Percentiles rank a stretch among this genome's conserved stretches.
Conservation (phyloP, 2,329 filamentous ascomycete genomes). For the Pezizomycotina sp. region DNA sequence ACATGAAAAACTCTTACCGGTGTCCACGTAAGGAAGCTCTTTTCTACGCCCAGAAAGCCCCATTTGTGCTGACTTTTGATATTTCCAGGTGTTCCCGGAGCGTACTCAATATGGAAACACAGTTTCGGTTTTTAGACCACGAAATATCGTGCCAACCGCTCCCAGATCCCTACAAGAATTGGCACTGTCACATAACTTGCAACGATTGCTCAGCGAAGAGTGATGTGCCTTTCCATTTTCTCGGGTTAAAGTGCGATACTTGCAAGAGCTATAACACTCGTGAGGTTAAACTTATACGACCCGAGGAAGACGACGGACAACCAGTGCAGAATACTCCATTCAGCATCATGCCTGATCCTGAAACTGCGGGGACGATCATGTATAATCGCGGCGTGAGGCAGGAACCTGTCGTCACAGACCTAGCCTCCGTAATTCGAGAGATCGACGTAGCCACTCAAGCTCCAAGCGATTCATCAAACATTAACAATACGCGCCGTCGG, state of each 20-base stretch:
- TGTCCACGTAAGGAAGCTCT: conserved; percentile 38
- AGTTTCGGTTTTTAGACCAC: conserved; percentile 79
- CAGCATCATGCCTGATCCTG: conserved; percentile 16
- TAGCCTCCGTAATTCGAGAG: conserved; percentile 14
- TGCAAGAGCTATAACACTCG: conserved; percentile 55
- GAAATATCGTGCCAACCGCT: conserved; percentile 82
- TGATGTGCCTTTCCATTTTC: conserved; percentile 79
- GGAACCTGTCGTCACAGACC: conserved; percentile 16
- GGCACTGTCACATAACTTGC: conserved; percentile 69
- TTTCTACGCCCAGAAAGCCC: background rate
- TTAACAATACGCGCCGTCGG: no score
- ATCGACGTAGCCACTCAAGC: no score
- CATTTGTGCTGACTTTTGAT: background rate
- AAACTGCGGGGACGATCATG: conserved; percentile 10
- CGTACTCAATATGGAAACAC: conserved; percentile 90
- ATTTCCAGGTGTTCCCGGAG: conserved; percentile 88
- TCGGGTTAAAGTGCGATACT: conserved; percentile 73
- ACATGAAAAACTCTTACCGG: conserved; percentile 81
- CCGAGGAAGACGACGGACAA: conserved; percentile 20
- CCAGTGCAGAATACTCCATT: conserved; percentile 3
- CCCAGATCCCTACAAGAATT: conserved; percentile 66
- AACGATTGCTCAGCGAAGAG: conserved; percentile 89
- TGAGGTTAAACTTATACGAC: conserved; percentile 44
- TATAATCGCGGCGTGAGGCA: no score
- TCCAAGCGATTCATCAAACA: no score